Conservation (phyloP, 2,329 filamentous ascomycete genomes). For the Aspergillus unguis region DNA sequence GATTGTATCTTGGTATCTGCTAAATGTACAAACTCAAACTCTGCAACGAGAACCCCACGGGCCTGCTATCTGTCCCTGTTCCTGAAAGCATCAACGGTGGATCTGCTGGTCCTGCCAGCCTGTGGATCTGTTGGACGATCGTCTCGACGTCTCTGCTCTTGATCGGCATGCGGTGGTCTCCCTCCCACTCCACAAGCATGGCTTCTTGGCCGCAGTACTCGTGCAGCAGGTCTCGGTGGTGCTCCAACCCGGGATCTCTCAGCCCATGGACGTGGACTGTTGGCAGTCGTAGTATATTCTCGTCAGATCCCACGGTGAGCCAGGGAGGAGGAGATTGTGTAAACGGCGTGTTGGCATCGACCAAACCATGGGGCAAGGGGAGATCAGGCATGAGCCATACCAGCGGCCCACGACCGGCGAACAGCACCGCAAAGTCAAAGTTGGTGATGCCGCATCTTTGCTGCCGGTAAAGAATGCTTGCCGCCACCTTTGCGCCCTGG, state of each 20-base stretch:
- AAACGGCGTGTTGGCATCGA: neutral
- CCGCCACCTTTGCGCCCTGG: slow-evolving; percentile 61
- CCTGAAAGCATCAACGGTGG: neutral
- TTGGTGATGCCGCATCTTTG: slow-evolving; percentile 45
- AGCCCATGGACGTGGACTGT: slow-evolving; percentile 68
- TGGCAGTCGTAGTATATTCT: slow-evolving; percentile 47
- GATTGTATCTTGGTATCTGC: neutral
- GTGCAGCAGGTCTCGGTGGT: slow-evolving; percentile 2
- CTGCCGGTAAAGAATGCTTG: slow-evolving; percentile 59
- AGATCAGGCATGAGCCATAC: slow-evolving; percentile 41
- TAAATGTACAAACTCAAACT: neutral
- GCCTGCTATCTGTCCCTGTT: neutral
- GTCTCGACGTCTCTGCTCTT: slow-evolving; percentile 60
- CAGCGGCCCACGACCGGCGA: slow-evolving; percentile 61
- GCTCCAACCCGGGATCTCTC: slow-evolving; percentile 46
- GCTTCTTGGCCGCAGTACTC: slow-evolving; percentile 57
- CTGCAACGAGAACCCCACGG: neutral
- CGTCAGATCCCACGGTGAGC: neutral
- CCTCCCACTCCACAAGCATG: slow-evolving; percentile 66
- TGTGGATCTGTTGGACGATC: neutral
- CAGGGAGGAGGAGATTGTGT: neutral
- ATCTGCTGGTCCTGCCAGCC: neutral
- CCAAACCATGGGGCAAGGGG: slow-evolving; percentile 31
- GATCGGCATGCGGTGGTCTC: slow-evolving; percentile 66
- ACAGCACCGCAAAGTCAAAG: slow-evolving; percentile 60